A percentile compares a stretch with the other conserved stretches of the same genome.
phyloP scores from a whole-genome alignment of 2,329 filamentous ascomycete species.

The Ceratocystis cubensis region DNA sequence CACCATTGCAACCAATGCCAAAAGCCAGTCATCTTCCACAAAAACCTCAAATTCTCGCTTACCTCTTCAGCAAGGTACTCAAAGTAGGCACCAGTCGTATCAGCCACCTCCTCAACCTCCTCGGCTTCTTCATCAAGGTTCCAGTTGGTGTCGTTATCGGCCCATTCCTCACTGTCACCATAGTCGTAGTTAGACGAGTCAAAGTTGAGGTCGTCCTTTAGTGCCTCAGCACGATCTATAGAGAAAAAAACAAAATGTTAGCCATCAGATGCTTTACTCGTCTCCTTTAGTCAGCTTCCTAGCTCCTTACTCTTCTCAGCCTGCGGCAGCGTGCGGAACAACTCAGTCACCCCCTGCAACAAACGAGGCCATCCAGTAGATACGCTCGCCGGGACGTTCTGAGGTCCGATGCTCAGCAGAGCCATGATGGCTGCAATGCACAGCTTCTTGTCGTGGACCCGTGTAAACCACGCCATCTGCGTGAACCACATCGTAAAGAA shows the following conservation, averaged over 20 bases:
- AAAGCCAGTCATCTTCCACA: constrained; percentile 23
- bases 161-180: constrained; percentile 68
- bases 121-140: constrained; percentile 58
- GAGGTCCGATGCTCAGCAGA: constrained; percentile 64
- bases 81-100: constrained; percentile 87
- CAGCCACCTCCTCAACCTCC: constrained; percentile 60
- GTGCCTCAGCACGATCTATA: constrained; percentile 74
- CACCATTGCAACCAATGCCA: background rate
- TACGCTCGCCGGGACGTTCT: constrained; percentile 81
- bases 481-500: constrained; percentile 99
- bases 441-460: constrained; percentile 97
- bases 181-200: constrained; percentile 48
- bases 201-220: constrained; percentile 72
- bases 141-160: constrained; percentile 73
- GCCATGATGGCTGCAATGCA: constrained; percentile 88
- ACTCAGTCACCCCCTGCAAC: constrained; percentile 70
- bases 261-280: too few relatives aligned
- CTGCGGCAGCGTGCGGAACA: constrained; percentile 82
- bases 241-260: background rate
- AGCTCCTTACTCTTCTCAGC: constrained; percentile 62
- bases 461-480: constrained; percentile 81
- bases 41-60: constrained; percentile 24
- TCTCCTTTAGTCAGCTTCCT: too few relatives aligned
- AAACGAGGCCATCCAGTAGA: constrained; percentile 91
- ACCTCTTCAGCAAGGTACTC: constrained; percentile 92